Evolutionary conservation across 108 stramenopile species (phyloP), one percentile per base, ranked within the genome.

Genomic region (Pseudonitzschia pungens): DNA sequence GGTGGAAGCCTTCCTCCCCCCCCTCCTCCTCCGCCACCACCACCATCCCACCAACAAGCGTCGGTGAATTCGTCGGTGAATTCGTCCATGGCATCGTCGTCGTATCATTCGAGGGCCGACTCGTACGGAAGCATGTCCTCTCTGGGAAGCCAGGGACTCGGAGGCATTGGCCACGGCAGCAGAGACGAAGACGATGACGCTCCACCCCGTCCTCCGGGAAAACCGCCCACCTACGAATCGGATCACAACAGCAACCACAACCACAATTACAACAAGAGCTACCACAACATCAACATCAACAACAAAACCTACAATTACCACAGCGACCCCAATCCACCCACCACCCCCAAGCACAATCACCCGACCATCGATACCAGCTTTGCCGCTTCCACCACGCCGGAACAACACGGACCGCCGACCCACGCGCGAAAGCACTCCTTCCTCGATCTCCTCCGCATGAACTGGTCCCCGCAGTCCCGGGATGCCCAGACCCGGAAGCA

Each of bases 41-140:
- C 44, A 42, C 50, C 7, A 42, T 21, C 24, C 16, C 48, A 27
- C 26, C 27, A 11, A 53, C 4, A n/a, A n/a, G n/a, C n/a, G n/a
- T n/a, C n/a, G n/a, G n/a, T n/a, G n/a, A n/a, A n/a, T n/a, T n/a
- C n/a, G n/a, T n/a, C n/a, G n/a, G n/a, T n/a, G 18, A 27, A 28
- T 9, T 42, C 65, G 3, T 68, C 67, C 2, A 20, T 15, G 21
- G 45, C 41, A 12, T 27, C 65, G 9, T 32, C 65, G 48, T 40
- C 51, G 29, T 68, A 75, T 75, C 69, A 76, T 60, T 51, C 60
- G 10, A 69, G 66, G 21, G 69, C 32, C 22, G 69, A 73, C n/a
- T 65, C 62, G 14, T 67, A 52, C 45, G 78, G 83, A 14, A 79
- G 78, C 33, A 57, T 80, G 24, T 84, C 83, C 4, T 76, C 79